Conservation (phyloP, 1,139 yeast species). For the Yamadazyma diddensiae region DNA sequence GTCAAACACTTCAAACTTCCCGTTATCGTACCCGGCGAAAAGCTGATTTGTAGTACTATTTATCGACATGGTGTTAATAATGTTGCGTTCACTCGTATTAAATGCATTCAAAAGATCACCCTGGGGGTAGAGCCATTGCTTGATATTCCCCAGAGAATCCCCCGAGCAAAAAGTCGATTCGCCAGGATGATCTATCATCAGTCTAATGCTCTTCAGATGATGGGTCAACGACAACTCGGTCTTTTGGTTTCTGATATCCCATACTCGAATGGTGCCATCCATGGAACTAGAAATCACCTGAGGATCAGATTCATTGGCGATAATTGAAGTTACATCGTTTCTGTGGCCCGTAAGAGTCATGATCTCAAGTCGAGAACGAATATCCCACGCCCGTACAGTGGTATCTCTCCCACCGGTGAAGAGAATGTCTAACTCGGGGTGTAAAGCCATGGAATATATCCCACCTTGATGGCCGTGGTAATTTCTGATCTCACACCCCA, state of each 20-base stretch:
- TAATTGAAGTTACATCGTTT: conserved; percentile 67
- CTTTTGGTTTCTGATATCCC: conserved; percentile 61
- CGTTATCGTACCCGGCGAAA: conserved; percentile 85
- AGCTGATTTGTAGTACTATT: conserved; percentile 63
- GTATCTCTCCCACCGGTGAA: conserved; percentile 91
- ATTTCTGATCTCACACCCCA: conserved; percentile 62
- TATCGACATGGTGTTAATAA: conserved; percentile 66
- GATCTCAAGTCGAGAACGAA: conserved; percentile 72
- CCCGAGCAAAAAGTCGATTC: conserved; percentile 74
- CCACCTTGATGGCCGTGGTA: conserved; percentile 95
- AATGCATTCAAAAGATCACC: conserved; percentile 61
- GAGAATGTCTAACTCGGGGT: conserved; percentile 83
- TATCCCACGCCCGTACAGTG: conserved; percentile 90
- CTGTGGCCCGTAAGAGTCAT: conserved; percentile 83
- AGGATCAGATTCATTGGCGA: conserved; percentile 72
- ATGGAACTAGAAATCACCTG: conserved; percentile 80
- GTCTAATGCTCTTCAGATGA: conserved; percentile 79
- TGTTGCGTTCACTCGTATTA: conserved; percentile 23
- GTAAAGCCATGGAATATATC: conserved; percentile 76
- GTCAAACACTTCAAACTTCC: conserved; percentile 73
- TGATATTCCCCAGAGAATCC: conserved; percentile 75
- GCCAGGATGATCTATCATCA: conserved; percentile 64
- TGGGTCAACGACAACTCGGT: conserved; percentile 66
- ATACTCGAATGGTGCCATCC: conserved; percentile 80
- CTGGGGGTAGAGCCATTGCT: conserved; percentile 81